Percentiles rank a stretch among this genome's conserved stretches.
Conservation (phyloP, 768 basidiomycete species). For the Termitomyces sp. region DNA sequence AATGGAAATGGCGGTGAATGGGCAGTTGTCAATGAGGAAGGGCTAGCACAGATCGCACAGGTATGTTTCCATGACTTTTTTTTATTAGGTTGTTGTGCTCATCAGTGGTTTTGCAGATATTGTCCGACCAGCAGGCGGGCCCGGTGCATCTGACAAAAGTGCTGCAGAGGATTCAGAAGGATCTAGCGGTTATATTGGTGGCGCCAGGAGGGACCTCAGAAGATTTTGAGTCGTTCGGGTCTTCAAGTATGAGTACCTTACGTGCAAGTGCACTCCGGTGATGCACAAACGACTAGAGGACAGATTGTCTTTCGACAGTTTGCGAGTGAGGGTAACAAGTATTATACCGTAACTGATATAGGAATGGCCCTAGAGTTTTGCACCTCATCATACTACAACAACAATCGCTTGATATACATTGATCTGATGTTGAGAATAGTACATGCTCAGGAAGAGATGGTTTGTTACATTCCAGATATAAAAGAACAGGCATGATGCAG, state of each 20-base stretch:
- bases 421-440: not conserved
- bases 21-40: slow-evolving; percentile 86
- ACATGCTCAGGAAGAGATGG: not conserved
- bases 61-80: slow-evolving; percentile 28
- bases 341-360: not conserved
- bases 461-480: not conserved
- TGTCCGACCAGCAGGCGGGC: slow-evolving; percentile 74
- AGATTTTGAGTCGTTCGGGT: slow-evolving; percentile 23
- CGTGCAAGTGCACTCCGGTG: slow-evolving; percentile 30
- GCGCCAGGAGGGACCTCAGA: slow-evolving; percentile 21
- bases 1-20: slow-evolving; percentile 50
- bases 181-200: slow-evolving; percentile 60
- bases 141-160: slow-evolving; percentile 77
- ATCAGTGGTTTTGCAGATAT: slow-evolving; percentile 38
- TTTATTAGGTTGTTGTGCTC: not conserved
- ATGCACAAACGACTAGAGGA: not conserved
- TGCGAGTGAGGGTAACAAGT: not conserved
- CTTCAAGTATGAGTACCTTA: slow-evolving; percentile 28
- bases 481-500: not conserved
- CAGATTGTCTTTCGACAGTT: not conserved
- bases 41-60: slow-evolving; percentile 69
- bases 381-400: not conserved
- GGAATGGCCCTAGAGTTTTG: not conserved
- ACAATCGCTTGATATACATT: not conserved
- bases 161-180: slow-evolving; percentile 55